A percentile compares a stretch with the other conserved stretches of the same genome.
phyloP scores from a whole-genome alignment of 169 alveolate genomes.

The Perkinsus chesapeaki region DNA sequence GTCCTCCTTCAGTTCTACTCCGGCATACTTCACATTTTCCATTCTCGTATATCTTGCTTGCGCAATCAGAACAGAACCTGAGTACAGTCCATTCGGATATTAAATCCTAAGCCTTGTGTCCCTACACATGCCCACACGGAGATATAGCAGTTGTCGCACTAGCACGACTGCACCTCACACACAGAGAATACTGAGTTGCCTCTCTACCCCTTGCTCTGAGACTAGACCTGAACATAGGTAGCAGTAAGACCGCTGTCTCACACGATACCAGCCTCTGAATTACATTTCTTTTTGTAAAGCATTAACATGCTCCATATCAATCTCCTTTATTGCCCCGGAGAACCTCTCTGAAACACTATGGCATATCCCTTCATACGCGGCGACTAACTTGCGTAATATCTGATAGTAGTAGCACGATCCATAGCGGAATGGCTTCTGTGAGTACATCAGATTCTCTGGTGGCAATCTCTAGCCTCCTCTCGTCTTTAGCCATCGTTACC shows the following conservation, averaged over 20 bases:
- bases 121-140: neutral
- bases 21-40: neutral
- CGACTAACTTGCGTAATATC: neutral
- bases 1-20: neutral
- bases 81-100: neutral
- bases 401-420: neutral
- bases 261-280: neutral
- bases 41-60: neutral
- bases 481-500: neutral
- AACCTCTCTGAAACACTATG: neutral
- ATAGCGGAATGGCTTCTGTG: neutral
- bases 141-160: neutral
- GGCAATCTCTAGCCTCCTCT: neutral
- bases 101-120: neutral
- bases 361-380: neutral
- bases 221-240: neutral
- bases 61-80: neutral
- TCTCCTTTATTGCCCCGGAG: neutral
- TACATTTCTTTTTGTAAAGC: neutral
- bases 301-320: neutral
- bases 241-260: neutral
- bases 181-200: neutral
- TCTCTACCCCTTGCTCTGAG: neutral
- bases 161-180: neutral
- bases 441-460: neutral